A percentile compares a stretch with the other conserved stretches of the same genome.
These are phyloP conservation scores for Lentinus polychrous DNA, from an alignment of 1,284 basidiomycete genomes.

Conservation along the genomic window DNA sequence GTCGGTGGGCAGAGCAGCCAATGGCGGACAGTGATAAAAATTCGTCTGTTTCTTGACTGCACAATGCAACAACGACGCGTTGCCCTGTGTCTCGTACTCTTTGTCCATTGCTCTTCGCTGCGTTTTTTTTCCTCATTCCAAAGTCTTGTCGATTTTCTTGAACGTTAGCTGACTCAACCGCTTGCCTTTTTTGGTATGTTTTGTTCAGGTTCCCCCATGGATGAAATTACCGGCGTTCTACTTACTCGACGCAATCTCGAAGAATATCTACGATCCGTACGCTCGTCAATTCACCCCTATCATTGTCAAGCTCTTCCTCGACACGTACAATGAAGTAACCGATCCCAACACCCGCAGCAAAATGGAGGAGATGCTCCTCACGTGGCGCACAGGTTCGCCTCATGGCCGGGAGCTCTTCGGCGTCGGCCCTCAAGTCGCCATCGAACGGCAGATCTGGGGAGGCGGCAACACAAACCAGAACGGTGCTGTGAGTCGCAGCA, in stretches of 20 bases:
- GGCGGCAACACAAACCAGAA: constrained; percentile 32
- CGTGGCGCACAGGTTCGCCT: constrained; percentile 84
- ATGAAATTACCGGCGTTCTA: constrained; percentile 95
- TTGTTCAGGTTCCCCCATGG: constrained; percentile 74
- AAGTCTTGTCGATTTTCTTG: constrained; percentile 7
- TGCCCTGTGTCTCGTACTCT: constrained; percentile 10
- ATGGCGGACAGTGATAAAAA: neutral
- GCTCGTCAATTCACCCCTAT: constrained; percentile 73
- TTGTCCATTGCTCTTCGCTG: constrained; percentile 2
- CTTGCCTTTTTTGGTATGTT: constrained; percentile 25
- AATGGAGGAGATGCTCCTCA: constrained; percentile 93
- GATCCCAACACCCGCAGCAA: constrained; percentile 81
- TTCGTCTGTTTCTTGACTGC: neutral
- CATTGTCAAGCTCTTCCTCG: constrained; percentile 74
- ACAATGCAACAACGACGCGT: constrained; percentile 17
- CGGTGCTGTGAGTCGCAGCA: constrained; percentile 16
- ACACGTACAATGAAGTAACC: constrained; percentile 72
- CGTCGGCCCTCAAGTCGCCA: constrained; percentile 59
- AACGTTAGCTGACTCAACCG: constrained; percentile 60
- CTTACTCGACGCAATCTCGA: constrained; percentile 92
- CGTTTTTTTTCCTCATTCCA: constrained; percentile 19
- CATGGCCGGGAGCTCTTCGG: constrained; percentile 81
- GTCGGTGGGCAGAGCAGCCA: constrained; percentile 7
- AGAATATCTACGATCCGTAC: constrained; percentile 90
- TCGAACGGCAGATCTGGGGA: constrained; percentile 76